A percentile compares a stretch with the other conserved stretches of the same genome.
These are phyloP conservation scores for Delitschia confertaspora DNA, from an alignment of 495 filamentous ascomycete genomes.

Conservation along the genomic window DNA sequence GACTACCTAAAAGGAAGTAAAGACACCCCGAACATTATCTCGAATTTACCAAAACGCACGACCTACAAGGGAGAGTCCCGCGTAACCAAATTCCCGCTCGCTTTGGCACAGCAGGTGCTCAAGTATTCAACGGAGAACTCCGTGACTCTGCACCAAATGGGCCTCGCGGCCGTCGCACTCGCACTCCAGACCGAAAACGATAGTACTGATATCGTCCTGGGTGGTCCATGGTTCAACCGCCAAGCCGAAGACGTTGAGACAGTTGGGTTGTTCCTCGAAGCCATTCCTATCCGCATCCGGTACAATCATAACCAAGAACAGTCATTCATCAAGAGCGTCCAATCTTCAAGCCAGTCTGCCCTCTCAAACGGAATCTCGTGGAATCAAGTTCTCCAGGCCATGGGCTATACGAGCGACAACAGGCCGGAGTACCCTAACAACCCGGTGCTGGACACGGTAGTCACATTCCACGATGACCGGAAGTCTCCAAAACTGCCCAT, in stretches of 20 bases:
- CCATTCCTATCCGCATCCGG: constrained; percentile 32
- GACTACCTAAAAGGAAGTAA: not conserved
- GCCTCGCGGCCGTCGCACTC: constrained; percentile 28
- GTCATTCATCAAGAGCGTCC: constrained; percentile 17
- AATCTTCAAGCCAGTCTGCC: constrained; percentile 25
- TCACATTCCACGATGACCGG: constrained; percentile 30
- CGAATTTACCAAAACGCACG: not conserved
- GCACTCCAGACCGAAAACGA: constrained; percentile 16
- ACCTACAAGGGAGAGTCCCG: not conserved
- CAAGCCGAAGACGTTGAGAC: constrained; percentile 25
- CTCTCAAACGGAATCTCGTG: constrained; percentile 28
- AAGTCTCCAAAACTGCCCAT: constrained; percentile 6
- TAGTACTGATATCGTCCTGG: constrained; percentile 27
- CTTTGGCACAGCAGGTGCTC: not conserved
- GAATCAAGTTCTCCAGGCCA: constrained; percentile 24
- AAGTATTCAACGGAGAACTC: no score
- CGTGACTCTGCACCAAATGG: constrained; percentile 33
- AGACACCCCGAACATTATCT: not conserved
- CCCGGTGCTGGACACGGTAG: constrained; percentile 31
- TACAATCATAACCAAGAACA: constrained; percentile 13
- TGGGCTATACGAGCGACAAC: no score
- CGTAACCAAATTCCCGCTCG: not conserved
- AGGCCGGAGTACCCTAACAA: constrained; percentile 25
- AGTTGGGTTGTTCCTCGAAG: constrained; percentile 35
- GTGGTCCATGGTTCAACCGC: constrained; percentile 32